These are phyloP conservation scores for Verticillium dahliae DNA, from an alignment of 2,329 filamentous ascomycete genomes.

Conservation along the genomic window DNA sequence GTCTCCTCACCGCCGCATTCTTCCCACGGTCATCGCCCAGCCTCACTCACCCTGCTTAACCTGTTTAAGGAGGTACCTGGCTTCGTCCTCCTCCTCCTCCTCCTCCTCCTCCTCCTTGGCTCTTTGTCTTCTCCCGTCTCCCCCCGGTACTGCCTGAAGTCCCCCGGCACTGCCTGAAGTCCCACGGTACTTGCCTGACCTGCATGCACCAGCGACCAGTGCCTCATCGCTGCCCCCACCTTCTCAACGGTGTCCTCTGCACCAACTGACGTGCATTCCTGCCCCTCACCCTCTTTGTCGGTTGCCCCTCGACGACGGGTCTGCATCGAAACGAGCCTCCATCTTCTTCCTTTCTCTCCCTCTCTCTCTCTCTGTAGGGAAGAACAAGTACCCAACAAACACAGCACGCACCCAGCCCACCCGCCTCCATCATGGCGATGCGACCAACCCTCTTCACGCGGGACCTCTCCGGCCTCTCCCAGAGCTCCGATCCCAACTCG, in stretches of 20 bases:
- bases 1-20: too few species aligned
- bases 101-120: too few species aligned
- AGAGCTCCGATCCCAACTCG: constrained; percentile 50
- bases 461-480: constrained; percentile 55
- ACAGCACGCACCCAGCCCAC: background rate
- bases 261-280: background rate
- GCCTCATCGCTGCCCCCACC: background rate
- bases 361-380: background rate
- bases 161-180: too few species aligned
- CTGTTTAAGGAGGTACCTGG: too few species aligned
- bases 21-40: too few species aligned
- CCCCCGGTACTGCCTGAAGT: too few species aligned
- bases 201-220: background rate
- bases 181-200: background rate
- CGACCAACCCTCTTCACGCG: constrained; percentile 55
- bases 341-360: background rate
- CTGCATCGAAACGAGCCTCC: background rate
- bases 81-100: too few species aligned
- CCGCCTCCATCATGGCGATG: constrained; percentile 40
- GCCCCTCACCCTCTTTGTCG: background rate
- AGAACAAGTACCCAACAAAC: too few species aligned
- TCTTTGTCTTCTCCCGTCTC: background rate
- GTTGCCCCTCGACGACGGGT: background rate
- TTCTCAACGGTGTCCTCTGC: background rate
- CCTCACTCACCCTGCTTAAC: too few species aligned